Evolutionary conservation across 23 red algal species (phyloP), one percentile per base, ranked within the genome.

Genomic region (Agarophyton chilense): DNA sequence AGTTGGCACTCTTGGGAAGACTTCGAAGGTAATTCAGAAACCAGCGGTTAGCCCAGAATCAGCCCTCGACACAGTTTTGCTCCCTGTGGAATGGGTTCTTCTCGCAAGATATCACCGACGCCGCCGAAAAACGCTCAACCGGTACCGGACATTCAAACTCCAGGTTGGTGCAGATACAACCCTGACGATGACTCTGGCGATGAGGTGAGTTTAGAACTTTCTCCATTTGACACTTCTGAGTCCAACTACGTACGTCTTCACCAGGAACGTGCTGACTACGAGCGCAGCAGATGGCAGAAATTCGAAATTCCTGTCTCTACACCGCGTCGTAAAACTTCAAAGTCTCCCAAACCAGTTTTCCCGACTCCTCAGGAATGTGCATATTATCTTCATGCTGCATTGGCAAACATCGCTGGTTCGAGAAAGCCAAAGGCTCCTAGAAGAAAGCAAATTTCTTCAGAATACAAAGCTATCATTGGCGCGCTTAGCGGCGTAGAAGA

Each of bases 161-260:
- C 68, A 25, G 39, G 68, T 14, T 74, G 68, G 68, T 49, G 68
- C 41, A 31, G 24, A 12, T 74, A 74, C 68, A 74, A 49, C 19
- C 11, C 68, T 29, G 68, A 74, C 41, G 68, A 74, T 10, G 68
- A 74, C 47, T 46, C 68, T 31, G 68, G 47, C 16, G 41, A 26
- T 26, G 40, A 74, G 1, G 41, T 13, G 2, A 3, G 21, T 19
- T 29, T 21, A 12, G 21, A 38, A 0, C 43, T 74, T 26, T 2
- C 68, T 46, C 40, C 68, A 26, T 74, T 74, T 39, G 41, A 74
- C 21, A 47, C 68, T 49, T 74, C 68, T 2, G 68, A 74, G n/a
- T 74, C 68, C 29, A 74, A 74, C 18, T 74, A 74, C 41, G 24
- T 49, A 9, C 68, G 68, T 49, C 68, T 74, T 47, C 68, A 74